Base-by-base conservation (phyloP, 2,329 filamentous ascomycete species). In the Thyridium curvatum region DNA sequence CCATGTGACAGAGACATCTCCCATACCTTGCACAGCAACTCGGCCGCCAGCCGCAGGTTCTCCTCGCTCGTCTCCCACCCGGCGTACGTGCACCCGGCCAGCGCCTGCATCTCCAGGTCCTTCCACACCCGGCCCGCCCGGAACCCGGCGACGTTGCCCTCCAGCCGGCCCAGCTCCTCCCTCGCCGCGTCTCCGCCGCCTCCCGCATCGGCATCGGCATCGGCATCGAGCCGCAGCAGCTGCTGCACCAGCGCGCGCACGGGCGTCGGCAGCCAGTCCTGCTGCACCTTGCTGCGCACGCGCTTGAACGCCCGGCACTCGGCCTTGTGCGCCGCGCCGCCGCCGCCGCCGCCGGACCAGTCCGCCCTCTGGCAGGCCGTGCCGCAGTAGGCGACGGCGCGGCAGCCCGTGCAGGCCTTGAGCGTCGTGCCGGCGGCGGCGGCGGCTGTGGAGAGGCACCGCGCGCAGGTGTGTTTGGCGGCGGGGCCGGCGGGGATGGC, bases 1-100 rank as follows among this genome's bases (percentile, higher is more conserved):
- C n/a, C n/a, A n/a, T n/a, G n/a, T n/a, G n/a, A n/a, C n/a, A n/a
- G n/a, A n/a, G n/a, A n/a, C n/a, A n/a, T 10, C 21, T 10, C 30
- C 52, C 57, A 39, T 49, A 77, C 74, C 64, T 77, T 74, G 58
- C 74, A 79, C 29, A 79, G 45, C 3, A 75, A 47, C 39, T 69
- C 66, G 16, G 68, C 52, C 8, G 72, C 70, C 44, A 54, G 58
- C 18, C 51, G 48, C 8, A 73, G 43, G 37, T 53, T 53, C 39
- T 55, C 54, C 30, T 62, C 56, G 3, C 48, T 57, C 41, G 54
- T 52, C 43, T 62, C 55, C 47, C 59, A 50, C 2, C 65, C 65
- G 0, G 66, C 55, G 49, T 70, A 75, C 28, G 65, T 60, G 40
- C 72, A 61, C 43, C 72, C 74, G 28, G 68, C 71, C 46, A 64